Evolutionary conservation across 345 rosid genomes (phyloP), one percentile per base, ranked within the genome.

Genomic region (Murraya paniculata): DNA sequence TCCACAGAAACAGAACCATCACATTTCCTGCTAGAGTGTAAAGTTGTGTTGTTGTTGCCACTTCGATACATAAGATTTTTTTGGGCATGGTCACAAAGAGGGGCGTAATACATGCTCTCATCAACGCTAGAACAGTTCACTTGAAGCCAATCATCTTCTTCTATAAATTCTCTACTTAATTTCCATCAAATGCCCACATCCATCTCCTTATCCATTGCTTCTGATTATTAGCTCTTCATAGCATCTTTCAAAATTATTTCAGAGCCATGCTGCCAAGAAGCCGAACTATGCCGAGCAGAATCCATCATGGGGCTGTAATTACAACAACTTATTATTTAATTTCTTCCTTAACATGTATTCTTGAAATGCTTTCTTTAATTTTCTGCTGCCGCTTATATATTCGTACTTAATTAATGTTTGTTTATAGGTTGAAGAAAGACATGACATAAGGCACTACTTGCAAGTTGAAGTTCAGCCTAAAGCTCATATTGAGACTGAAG

Each of bases 281-380:
- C 71, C 82, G 89, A 74, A 90, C 93, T 68, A 82, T 87, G 60
- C 93, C 93, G 0, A 77, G 88, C 75, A 87, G 91, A 84, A 80
- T 87, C 80, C 83, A 87, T 68, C 81, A 84, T 31, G 86, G 87
- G 56, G 76, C 74, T 31, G 91, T 88, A 78, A 72, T 64, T 31
- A 59, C 31, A 16, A n/a, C 28, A 33, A 2, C 56, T 13, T 7
- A 4, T 13, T 7, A 4, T 13, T 25, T 50, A 28, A 28, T 41
- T 68, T 22, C 39, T 64, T 36, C 24, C 7, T 72, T 16, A 28
- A 30, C n/a, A 9, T 60, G 9, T 64, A 67, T n/a, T 9, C 25
- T 45, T 60, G 48, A 11, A 64, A 21, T 64, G 30, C 39, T 7
- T 38, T 5, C 30, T 64, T 61, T 4, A 11, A 13, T 14, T 28